Evolutionary conservation across 1,284 basidiomycete genomes (phyloP), one percentile per base, ranked within the genome.

Genomic region (Irpex rosettiformis): DNA sequence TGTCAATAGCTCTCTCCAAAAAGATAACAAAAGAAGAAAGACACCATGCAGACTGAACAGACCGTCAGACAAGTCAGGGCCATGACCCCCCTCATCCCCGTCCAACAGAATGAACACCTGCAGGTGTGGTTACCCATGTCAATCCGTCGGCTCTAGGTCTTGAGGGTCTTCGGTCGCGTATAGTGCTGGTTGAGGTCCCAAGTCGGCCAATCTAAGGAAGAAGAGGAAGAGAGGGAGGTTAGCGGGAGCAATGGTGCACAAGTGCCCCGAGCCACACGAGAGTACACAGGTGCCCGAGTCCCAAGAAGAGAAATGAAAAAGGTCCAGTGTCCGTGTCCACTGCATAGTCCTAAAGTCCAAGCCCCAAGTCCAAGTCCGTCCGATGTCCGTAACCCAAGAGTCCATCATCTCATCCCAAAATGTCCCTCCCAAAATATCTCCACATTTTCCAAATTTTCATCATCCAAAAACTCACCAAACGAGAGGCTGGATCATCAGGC

Each of bases 61-160:
- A 51, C 27, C 27, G 13, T 25, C 4, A 51, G 48, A 22, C 48
- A 11, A 25, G 48, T 51, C 48, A 51, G 48, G 48, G 48, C 16
- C 48, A 51, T 51, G 48, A 51, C 33, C 48, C 48, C 48, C 48
- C 28, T 51, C 48, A n/a, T 51, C 48, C 48, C 27, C 48, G 25
- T 18, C 48, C 27, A 18, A 10, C 10, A 18, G 25, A 16, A 2
- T 11, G 3, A 2, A 4, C 48, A 25, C 48, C 48, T 13, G 13
- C 48, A 21, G 27, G 48, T 28, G 25, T 7, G 33, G 11, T 40
- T 16, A 24, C 48, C 48, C 16, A 24, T 25, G 48, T 51, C 13
- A 22, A 13, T 47, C 48, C 25, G 48, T 51, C 48, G 48, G 48
- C 48, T 29, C 24, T 51, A 21, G 48, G 48, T 51, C 48, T 22